A percentile compares a stretch with the other conserved stretches of the same genome.
Conservation (phyloP, 2,329 filamentous ascomycete species). For the Tolypocladium guangdongense region DNA sequence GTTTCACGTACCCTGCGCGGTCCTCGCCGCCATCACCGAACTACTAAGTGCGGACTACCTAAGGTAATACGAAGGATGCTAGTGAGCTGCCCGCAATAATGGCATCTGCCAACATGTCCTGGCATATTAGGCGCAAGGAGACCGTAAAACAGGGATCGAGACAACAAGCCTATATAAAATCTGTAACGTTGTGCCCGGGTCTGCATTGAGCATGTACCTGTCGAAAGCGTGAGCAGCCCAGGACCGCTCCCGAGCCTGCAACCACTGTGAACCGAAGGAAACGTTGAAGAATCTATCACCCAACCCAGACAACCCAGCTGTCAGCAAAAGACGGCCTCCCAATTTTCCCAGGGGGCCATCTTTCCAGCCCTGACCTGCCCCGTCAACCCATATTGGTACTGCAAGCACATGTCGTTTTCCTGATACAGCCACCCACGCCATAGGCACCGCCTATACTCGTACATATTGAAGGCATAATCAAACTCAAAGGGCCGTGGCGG, state of each 20-base stretch:
- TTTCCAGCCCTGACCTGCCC: not conserved
- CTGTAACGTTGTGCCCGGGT: not conserved
- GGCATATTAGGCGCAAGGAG: not conserved
- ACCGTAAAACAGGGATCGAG: not conserved
- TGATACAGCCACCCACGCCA: constrained; percentile 1
- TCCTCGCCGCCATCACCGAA: no score
- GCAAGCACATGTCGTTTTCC: not conserved
- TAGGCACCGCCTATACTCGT: constrained; percentile 3
- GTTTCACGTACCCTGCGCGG: not conserved
- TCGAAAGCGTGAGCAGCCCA: not conserved
- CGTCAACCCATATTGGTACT: not conserved
- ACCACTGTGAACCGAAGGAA: not conserved
- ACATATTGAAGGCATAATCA: not conserved
- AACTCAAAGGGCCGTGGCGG: not conserved
- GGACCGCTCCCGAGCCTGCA: not conserved
- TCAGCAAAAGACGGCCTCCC: not conserved
- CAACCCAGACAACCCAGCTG: not conserved
- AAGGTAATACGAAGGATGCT: no score
- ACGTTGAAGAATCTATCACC: not conserved
- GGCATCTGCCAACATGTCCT: no score
- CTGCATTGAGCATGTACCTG: not conserved
- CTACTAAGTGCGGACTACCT: no score
- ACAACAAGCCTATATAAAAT: not conserved
- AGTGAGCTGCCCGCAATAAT: not conserved
- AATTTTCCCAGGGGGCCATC: not conserved